A percentile compares a stretch with the other conserved stretches of the same genome.
phyloP scores from a whole-genome alignment of 192 early-diverging fungal species.

The Coemansia reversa region DNA sequence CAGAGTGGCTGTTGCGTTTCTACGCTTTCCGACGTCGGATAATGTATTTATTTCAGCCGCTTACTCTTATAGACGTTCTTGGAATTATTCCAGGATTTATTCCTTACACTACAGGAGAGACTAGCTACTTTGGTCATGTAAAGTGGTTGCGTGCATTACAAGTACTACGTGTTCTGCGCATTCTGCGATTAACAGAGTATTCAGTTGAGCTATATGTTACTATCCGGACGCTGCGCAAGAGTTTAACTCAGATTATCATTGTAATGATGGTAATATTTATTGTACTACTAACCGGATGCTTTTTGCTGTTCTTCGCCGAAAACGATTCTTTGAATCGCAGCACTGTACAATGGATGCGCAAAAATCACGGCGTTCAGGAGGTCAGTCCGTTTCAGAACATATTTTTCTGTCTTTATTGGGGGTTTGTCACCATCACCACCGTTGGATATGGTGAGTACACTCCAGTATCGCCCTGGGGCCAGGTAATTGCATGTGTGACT shows the following conservation, averaged over 20 bases:
- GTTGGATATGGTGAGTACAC: slow-evolving; percentile 59
- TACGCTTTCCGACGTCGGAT: slow-evolving; percentile 24
- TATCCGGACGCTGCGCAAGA: slow-evolving; percentile 42
- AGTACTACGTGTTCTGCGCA: slow-evolving; percentile 40
- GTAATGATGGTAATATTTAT: slow-evolving; percentile 44
- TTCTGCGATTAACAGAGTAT: slow-evolving; percentile 46
- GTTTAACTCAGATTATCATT: slow-evolving; percentile 37
- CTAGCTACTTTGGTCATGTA: slow-evolving; percentile 20
- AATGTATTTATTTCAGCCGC: slow-evolving; percentile 37
- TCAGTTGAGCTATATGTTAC: slow-evolving; percentile 51
- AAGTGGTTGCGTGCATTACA: slow-evolving; percentile 51
- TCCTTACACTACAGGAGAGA: slow-evolving; percentile 9
- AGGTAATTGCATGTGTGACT: slow-evolving; percentile 51
- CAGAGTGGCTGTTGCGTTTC: slow-evolving; percentile 46
- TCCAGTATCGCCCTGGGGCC: slow-evolving; percentile 54
- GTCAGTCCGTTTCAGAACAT: slow-evolving; percentile 57
- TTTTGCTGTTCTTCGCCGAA: slow-evolving; percentile 47
- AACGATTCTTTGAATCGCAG: slow-evolving; percentile 35
- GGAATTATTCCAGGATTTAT: slow-evolving; percentile 40
- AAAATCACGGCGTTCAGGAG: slow-evolving; percentile 34
- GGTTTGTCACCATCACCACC: slow-evolving; percentile 57
- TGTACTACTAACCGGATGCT: slow-evolving; percentile 39
- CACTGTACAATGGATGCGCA: slow-evolving; percentile 48
- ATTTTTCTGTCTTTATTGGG: slow-evolving; percentile 57
- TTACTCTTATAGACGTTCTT: slow-evolving; percentile 37